A percentile compares a stretch with the other conserved stretches of the same genome.
phyloP scores from a whole-genome alignment of 306 rosid species.

The Sindora glabra region DNA sequence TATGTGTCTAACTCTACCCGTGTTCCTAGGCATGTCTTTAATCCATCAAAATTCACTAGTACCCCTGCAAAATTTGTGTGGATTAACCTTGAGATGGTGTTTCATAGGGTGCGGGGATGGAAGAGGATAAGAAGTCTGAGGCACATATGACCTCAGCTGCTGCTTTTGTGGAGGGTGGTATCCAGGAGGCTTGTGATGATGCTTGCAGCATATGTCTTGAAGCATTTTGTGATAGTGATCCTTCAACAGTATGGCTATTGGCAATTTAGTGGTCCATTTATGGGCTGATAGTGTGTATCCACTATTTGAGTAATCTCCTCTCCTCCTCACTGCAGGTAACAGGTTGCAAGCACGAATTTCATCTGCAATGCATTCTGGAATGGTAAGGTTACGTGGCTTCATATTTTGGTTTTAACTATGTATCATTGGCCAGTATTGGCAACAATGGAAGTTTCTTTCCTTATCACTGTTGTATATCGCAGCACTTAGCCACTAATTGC shows the following conservation, averaged over 20 bases:
- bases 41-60: too few species aligned
- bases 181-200: constrained; percentile 93
- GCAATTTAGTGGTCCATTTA: not conserved
- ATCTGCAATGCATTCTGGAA: constrained; percentile 94
- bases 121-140: constrained; percentile 45
- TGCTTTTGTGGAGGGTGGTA: constrained; percentile 97
- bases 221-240: constrained; percentile 75
- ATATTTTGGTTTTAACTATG: not conserved
- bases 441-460: not conserved
- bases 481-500: not conserved
- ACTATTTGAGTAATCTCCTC: constrained; percentile 7
- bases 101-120: constrained; percentile 47
- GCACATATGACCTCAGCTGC: constrained; percentile 87
- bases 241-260: constrained; percentile 58
- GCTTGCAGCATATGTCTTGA: constrained; percentile 97
- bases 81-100: not conserved
- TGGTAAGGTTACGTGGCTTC: constrained; percentile 43
- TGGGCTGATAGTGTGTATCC: not conserved
- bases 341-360: constrained; percentile 87
- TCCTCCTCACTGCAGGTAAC: constrained; percentile 52
- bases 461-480: not conserved
- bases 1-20: not conserved
- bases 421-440: not conserved
- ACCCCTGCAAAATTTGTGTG: not conserved
- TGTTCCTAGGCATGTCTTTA: not conserved